Evolutionary conservation across 2,329 filamentous ascomycete species (phyloP).

Genomic region (Monosporascus ibericus): DNA sequence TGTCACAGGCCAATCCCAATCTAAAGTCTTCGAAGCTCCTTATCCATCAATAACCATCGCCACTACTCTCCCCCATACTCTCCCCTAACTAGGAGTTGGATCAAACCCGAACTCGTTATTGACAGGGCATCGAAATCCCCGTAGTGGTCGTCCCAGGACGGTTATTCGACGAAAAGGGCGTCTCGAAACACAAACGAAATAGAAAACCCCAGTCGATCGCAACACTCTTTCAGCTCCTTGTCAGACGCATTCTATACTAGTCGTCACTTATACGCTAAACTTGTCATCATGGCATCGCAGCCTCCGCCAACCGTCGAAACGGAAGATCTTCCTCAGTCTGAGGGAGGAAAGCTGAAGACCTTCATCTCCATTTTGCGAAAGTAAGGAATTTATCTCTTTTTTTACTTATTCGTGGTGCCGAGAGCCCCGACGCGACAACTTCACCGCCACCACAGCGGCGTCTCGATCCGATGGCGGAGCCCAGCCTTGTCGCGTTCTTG

Average conservation of each 20-base stretch:
- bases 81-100: no score
- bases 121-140: no score
- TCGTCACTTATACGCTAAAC: neutral
- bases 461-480: neutral
- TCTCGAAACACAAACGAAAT: no score
- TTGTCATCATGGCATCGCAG: slow-evolving; percentile 18
- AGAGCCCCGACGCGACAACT: neutral
- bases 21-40: no score
- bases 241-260: neutral
- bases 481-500: no score
- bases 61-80: no score
- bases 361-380: slow-evolving; percentile 84
- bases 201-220: neutral
- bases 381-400: slow-evolving; percentile 42
- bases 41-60: no score
- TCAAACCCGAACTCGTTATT: no score
- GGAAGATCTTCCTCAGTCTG: slow-evolving; percentile 49
- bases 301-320: slow-evolving; percentile 18
- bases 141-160: no score
- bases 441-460: slow-evolving; percentile 1
- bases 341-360: slow-evolving; percentile 82
- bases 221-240: neutral
- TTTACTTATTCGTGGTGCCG: neutral
- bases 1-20: no score
- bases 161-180: no score